Evolutionary conservation across 1,139 yeast genomes (phyloP).

Genomic region (Blastobotrys arbuscula): DNA sequence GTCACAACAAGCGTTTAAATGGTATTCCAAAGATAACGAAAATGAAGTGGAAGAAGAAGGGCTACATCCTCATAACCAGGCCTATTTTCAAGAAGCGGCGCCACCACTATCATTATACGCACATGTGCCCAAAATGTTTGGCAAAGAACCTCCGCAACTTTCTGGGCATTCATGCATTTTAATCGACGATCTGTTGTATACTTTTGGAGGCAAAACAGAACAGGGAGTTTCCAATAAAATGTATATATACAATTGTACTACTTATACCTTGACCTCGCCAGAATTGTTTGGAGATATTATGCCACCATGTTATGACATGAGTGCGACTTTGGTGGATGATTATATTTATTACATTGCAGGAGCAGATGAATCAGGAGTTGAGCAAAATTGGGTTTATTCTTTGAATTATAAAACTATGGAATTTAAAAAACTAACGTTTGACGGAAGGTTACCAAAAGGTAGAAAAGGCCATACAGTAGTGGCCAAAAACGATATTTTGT

Average conservation of each 20-base stretch:
- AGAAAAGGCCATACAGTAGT: constrained; percentile 25
- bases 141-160: constrained; percentile 25
- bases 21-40: background rate
- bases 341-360: constrained; percentile 13
- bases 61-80: background rate
- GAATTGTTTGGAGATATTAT: constrained; percentile 17
- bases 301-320: constrained; percentile 20
- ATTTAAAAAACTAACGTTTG: constrained; percentile 12
- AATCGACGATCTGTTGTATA: constrained; percentile 18
- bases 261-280: constrained; percentile 19
- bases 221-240: constrained; percentile 18
- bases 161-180: constrained; percentile 22
- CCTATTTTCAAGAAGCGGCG: constrained; percentile 11
- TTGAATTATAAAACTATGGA: constrained; percentile 17
- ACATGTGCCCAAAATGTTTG: constrained; percentile 24
- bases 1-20: constrained; percentile 2
- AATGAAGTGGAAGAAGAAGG: background rate
- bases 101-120: constrained; percentile 23
- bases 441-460: constrained; percentile 16
- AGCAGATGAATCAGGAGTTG: constrained; percentile 15
- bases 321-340: constrained; percentile 20
- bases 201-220: constrained; percentile 24
- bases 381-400: constrained; percentile 18
- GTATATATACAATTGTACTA: constrained; percentile 23
- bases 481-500: constrained; percentile 12